phyloP scores from a whole-genome alignment of 2,329 filamentous ascomycete genomes.

The Ustulina deusta region DNA sequence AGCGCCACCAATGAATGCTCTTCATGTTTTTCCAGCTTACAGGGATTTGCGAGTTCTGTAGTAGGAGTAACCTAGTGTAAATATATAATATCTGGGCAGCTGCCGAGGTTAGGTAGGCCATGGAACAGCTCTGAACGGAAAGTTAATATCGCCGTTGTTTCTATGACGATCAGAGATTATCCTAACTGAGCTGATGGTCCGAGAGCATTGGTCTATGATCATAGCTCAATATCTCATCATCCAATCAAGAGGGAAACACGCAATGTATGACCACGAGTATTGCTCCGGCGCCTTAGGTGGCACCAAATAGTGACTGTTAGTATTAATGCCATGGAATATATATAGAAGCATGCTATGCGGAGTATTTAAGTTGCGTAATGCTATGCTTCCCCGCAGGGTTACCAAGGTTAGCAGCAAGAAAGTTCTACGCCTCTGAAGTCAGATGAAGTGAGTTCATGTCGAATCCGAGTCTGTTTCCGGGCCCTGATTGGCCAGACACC shows the following conservation, averaged over 20 bases:
- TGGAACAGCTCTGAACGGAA: not conserved
- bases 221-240: not conserved
- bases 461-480: slow-evolving; percentile 10
- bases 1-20: not conserved
- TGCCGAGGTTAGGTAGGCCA: not conserved
- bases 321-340: not conserved
- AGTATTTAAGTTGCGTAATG: slow-evolving; percentile 34
- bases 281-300: not conserved
- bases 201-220: not conserved
- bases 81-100: not conserved
- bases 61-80: too few species aligned
- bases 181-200: not conserved
- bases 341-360: not conserved
- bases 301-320: not conserved
- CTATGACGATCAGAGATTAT: not conserved
- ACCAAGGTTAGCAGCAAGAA: slow-evolving; percentile 13
- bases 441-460: slow-evolving; percentile 29
- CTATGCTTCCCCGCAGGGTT: slow-evolving; percentile 30
- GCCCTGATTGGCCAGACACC: slow-evolving; percentile 39
- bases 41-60: not conserved
- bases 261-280: not conserved
- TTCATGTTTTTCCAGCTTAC: not conserved
- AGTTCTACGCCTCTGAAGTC: slow-evolving; percentile 28
- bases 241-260: too few species aligned
- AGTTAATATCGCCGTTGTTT: not conserved